Evolutionary conservation across 2,329 filamentous ascomycete genomes (phyloP), one percentile per base, ranked within the genome.

Genomic region (Xylaria digitata): DNA sequence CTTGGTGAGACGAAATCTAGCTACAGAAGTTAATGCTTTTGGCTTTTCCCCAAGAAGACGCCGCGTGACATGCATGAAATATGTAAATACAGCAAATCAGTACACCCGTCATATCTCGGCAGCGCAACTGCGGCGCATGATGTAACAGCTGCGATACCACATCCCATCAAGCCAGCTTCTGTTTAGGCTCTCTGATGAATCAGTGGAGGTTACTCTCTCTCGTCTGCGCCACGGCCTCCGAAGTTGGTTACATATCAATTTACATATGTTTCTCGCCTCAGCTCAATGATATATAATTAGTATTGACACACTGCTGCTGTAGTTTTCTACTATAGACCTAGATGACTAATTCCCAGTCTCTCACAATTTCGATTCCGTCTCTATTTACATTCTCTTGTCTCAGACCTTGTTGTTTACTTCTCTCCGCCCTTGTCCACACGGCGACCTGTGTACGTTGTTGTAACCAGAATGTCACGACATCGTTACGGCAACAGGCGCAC

Each of bases 11-110:
- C n/a, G n/a, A n/a, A n/a, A n/a, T n/a, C n/a, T n/a, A n/a, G n/a
- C n/a, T n/a, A n/a, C n/a, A n/a, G n/a, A n/a, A n/a, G n/a, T n/a
- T n/a, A n/a, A n/a, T n/a, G n/a, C n/a, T n/a, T n/a, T n/a, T n/a
- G n/a, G n/a, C n/a, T n/a, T n/a, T n/a, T n/a, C n/a, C n/a, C n/a
- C n/a, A n/a, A n/a, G n/a, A n/a, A 49, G 19, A 48, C 21, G 21
- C 46, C 13, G 11, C 23, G 21, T 30, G 21, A 26, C 9, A 17
- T 30, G 21, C 21, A 49, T 49, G 11, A 26, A 49, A 30, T 30
- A 49, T 26, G 11, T 30, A 30, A 49, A 49, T 49, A 49, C 46
- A 49, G 46, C 13, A 49, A 49, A 49, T 49, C 21, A 30, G 46
- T 5, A 30, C 46, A 49, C 46, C 21, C 21, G 9, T 49, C 46